Evolutionary conservation across 257 asterid species (phyloP).

Genomic region (Buddleja alternifolia): DNA sequence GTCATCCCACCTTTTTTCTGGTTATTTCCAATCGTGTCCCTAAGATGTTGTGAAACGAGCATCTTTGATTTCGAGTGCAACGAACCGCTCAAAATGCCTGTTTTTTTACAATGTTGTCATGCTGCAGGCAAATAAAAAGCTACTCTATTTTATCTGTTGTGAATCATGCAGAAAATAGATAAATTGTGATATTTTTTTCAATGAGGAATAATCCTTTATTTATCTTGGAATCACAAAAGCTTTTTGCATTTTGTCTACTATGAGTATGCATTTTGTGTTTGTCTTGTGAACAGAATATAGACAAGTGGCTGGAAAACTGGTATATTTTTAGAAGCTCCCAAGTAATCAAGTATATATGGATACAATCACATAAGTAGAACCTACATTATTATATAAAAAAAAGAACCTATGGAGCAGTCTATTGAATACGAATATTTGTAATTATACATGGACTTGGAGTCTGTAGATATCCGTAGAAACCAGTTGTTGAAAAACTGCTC

Average conservation of each 20-base stretch:
- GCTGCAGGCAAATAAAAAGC: conserved; percentile 36
- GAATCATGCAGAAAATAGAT: background rate
- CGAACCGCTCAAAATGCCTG: background rate
- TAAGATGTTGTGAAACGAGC: conserved; percentile 11
- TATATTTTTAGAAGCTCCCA: background rate
- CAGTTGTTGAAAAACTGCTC: too few species aligned
- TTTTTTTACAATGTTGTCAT: conserved; percentile 4
- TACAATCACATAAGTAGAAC: too few species aligned
- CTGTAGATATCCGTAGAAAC: too few species aligned
- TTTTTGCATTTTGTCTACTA: background rate
- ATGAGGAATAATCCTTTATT: background rate
- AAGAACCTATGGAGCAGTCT: too few species aligned
- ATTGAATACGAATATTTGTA: too few species aligned
- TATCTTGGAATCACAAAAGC: background rate
- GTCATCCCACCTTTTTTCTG: conserved; percentile 9
- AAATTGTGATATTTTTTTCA: background rate
- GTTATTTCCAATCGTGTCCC: conserved; percentile 14
- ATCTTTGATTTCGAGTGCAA: conserved; percentile 14
- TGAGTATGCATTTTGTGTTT: background rate
- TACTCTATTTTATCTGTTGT: conserved; percentile 1
- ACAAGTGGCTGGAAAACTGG: background rate
- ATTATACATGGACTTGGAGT: too few species aligned
- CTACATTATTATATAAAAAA: too few species aligned
- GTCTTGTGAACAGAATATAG: background rate
- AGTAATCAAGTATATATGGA: too few species aligned